Evolutionary conservation across 164 flowering plant genomes (phyloP).

Genomic region (Annona squamosa): DNA sequence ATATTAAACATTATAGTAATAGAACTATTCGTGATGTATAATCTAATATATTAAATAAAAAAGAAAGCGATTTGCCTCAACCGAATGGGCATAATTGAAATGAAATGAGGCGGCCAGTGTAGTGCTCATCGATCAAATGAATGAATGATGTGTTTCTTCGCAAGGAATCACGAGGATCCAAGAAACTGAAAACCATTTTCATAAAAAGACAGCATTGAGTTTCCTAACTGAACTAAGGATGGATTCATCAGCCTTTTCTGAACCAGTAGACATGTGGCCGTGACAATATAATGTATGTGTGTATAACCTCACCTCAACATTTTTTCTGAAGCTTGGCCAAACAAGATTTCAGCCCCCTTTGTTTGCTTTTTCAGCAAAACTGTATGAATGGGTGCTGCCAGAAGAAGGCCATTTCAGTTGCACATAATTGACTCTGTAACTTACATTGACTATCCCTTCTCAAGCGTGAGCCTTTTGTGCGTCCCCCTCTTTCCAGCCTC

Average conservation of each 20-base stretch:
- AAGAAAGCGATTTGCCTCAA: neutral
- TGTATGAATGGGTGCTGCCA: neutral
- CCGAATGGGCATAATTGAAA: too few species aligned
- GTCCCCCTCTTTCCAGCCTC: conserved; percentile 77
- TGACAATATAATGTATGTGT: neutral
- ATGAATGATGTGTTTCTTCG: neutral
- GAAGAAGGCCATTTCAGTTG: conserved; percentile 1
- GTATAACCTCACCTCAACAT: neutral
- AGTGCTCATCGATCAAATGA: neutral
- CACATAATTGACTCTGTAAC: neutral
- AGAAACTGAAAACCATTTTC: neutral
- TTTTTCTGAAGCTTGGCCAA: conserved; percentile 8
- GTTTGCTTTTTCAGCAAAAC: neutral
- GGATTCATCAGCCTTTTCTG: neutral
- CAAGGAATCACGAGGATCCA: neutral
- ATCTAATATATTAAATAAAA: too few species aligned
- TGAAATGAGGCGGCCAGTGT: neutral
- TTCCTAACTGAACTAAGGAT: neutral
- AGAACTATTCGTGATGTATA: too few species aligned
- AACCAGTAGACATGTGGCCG: too few species aligned
- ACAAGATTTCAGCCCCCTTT: neutral
- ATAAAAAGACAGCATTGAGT: conserved; percentile 1
- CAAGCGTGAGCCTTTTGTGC: conserved; percentile 28
- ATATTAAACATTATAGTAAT: too few species aligned
- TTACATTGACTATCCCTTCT: conserved; percentile 27